These are phyloP conservation scores for Colletotrichum tropicale DNA, from an alignment of 2,329 filamentous ascomycete species.

Conservation along the genomic window DNA sequence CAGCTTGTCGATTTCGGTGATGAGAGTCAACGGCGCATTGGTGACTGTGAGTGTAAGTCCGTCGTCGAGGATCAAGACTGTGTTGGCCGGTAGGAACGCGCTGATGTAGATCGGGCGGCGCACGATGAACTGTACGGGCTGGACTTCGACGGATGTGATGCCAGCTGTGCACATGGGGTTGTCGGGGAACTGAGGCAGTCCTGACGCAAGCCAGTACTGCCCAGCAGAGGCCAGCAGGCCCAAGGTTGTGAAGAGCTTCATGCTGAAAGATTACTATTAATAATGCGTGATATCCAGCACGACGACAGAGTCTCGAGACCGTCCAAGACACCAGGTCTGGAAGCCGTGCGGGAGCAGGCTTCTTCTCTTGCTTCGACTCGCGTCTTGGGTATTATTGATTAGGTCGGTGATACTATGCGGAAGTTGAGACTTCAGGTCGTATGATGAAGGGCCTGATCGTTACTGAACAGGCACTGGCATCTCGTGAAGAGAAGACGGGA, in stretches of 20 bases:
- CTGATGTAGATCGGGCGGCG: constrained; percentile 20
- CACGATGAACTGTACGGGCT: constrained; percentile 15
- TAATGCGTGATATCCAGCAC: constrained; percentile 11
- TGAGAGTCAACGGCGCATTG: constrained; percentile 10
- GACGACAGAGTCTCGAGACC: not conserved
- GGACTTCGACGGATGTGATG: constrained; percentile 18
- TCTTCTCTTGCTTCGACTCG: not conserved
- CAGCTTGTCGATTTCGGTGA: constrained; percentile 17
- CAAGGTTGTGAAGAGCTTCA: not conserved
- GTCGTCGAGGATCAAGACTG: constrained; percentile 10
- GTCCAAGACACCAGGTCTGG: constrained; percentile 18
- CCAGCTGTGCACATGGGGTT: constrained; percentile 14
- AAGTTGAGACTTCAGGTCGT: not conserved
- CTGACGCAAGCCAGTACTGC: constrained; percentile 8
- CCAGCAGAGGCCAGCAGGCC: constrained; percentile 5
- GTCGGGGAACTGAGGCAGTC: constrained; percentile 15
- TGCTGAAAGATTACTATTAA: not conserved
- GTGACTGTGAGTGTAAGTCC: constrained; percentile 15
- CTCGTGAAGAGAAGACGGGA: not conserved
- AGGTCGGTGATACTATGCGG: not conserved
- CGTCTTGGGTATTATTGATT: not conserved
- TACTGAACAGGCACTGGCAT: constrained; percentile 3
- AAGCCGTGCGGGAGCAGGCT: constrained; percentile 2
- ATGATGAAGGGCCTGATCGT: not conserved
- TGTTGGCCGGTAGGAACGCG: constrained; percentile 13